Evolutionary conservation across 75 land plant genomes (phyloP).

Genomic region (Gnetum montanum): DNA sequence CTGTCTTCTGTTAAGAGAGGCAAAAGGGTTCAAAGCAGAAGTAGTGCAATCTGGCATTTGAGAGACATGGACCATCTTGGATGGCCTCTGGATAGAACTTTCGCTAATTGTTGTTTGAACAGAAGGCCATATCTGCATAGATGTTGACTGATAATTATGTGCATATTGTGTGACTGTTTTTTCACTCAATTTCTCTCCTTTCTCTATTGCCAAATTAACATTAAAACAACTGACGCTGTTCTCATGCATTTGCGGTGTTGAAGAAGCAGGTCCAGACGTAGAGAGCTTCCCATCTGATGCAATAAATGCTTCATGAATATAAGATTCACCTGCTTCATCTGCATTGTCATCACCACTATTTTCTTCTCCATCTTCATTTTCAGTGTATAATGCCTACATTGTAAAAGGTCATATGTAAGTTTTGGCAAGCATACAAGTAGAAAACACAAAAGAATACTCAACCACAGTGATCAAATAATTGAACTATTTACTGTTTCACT

Average conservation of each 20-base stretch:
- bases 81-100: neutral
- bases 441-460: no score
- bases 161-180: neutral
- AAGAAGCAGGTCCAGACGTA: constrained; percentile 18
- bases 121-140: neutral
- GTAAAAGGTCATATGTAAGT: neutral
- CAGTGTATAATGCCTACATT: constrained; percentile 25
- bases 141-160: constrained; percentile 4
- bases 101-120: constrained; percentile 2
- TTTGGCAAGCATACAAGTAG: neutral
- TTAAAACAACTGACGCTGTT: neutral
- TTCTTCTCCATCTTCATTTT: constrained; percentile 21
- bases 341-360: constrained; percentile 34
- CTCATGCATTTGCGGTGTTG: neutral
- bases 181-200: constrained; percentile 3
- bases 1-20: constrained; percentile 4
- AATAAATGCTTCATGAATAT: constrained; percentile 76
- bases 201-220: neutral
- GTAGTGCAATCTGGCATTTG: neutral
- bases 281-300: constrained; percentile 49
- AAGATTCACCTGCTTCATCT: constrained; percentile 43
- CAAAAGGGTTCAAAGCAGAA: neutral
- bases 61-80: constrained; percentile 8
- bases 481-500: constrained; percentile 22
- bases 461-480: no score